Percentiles rank a stretch among this genome's conserved stretches.
phyloP scores from a whole-genome alignment of 129 eudicot genomes.

The Pittosporum tobira region DNA sequence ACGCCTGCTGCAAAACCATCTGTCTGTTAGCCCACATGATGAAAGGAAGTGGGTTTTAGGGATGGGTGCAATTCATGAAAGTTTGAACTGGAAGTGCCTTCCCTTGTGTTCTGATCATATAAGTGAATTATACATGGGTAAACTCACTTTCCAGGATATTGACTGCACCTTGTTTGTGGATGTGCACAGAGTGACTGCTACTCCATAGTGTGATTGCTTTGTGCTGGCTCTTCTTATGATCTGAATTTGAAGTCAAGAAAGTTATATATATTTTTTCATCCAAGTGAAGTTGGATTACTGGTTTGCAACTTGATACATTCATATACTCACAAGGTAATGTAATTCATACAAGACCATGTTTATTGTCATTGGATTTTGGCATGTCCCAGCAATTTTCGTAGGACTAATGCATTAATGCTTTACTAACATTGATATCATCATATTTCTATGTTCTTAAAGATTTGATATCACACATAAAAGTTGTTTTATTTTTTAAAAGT shows the following conservation, averaged over 20 bases:
- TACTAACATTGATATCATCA: too few species aligned
- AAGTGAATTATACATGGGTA: conserved; percentile 60
- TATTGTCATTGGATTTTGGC: too few species aligned
- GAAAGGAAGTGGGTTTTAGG: conserved; percentile 45
- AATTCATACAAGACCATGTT: neutral
- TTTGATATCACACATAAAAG: too few species aligned
- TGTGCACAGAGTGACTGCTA: conserved; percentile 17
- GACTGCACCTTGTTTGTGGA: conserved; percentile 42
- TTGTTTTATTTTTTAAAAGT: too few species aligned
- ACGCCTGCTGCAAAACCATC: conserved; percentile 40
- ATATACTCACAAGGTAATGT: neutral
- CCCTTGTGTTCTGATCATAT: conserved; percentile 60
- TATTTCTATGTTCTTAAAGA: too few species aligned
- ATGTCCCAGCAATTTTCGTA: too few species aligned
- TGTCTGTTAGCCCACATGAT: conserved; percentile 23
- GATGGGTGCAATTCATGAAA: conserved; percentile 51
- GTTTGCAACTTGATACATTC: neutral
- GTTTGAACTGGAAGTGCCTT: conserved; percentile 48
- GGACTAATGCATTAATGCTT: too few species aligned
- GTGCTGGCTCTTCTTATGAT: neutral
- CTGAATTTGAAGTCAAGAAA: conserved; percentile 1
- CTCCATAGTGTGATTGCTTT: neutral
- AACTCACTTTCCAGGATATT: conserved; percentile 59
- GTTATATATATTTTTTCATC: neutral
- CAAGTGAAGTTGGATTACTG: neutral